These are phyloP conservation scores for Saussurea involucrata DNA, from an alignment of 129 eudicot species.

Conservation along the genomic window DNA sequence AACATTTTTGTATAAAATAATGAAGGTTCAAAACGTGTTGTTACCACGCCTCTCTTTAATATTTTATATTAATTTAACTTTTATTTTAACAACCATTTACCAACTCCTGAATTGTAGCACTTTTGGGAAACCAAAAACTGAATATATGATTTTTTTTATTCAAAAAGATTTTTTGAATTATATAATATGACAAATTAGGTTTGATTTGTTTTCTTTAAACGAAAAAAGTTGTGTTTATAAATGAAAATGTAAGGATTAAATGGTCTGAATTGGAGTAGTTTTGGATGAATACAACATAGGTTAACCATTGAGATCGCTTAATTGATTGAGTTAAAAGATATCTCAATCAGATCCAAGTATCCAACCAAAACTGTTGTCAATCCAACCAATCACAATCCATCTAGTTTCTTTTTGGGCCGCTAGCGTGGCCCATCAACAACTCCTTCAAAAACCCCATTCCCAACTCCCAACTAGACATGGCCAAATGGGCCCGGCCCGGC, in stretches of 20 bases:
- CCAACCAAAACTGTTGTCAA: no score
- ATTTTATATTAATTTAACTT: no score
- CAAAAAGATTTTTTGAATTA: no score
- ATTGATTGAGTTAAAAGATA: background rate
- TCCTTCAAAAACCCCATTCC: background rate
- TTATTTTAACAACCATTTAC: background rate
- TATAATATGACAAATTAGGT: background rate
- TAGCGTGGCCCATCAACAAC: background rate
- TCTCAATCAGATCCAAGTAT: background rate
- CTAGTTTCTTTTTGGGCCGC: background rate
- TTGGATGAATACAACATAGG: no score
- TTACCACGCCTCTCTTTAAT: no score
- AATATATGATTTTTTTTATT: no score
- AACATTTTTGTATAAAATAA: background rate
- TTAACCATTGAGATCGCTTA: no score
- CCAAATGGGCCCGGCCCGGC: no score
- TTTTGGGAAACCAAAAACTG: background rate
- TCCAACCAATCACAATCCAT: background rate
- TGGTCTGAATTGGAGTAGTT: background rate
- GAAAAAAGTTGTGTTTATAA: background rate
- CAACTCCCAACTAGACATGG: no score
- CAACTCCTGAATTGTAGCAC: background rate
- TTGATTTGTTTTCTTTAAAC: background rate
- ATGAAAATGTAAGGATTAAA: background rate
- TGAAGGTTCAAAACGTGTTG: no score